Base-by-base conservation (phyloP, 768 basidiomycete genomes). In the Hericium rajendrae region DNA sequence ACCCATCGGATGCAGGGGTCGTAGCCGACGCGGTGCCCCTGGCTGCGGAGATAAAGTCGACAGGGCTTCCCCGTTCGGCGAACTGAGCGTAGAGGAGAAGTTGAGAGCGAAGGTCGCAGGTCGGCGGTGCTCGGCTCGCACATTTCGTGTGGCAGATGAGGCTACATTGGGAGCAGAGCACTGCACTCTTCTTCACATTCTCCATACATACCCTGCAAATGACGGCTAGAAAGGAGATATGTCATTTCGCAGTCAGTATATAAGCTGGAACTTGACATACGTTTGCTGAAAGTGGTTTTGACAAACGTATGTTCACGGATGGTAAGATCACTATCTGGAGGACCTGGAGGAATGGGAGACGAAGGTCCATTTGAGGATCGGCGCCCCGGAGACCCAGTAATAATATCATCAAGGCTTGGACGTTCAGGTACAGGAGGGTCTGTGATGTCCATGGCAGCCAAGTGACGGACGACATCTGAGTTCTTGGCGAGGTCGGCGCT, bases 211-310 rank as follows among this genome's bases (percentile, higher is more conserved):
- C 86, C 40, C 91, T 80, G 71, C 94, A 97, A 2, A 79, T 72
- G 76, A 97, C 86, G 26, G 91, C 94, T 97, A 64, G 0, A 55
- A 18, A 2, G 20, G 26, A 37, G 6, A 48, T 32, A 59, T 62
- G 54, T 4, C 54, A 51, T 57, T 38, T 38, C 52, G 51, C 54
- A n/a, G 54, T 22, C 37, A 46, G 8, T 24, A 54, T 53, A 57
- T 61, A 24, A 50, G 51, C 15, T 46, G 13, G 22, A 59, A 46
- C 75, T 8, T 4, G 3, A 51, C 12, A 46, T 68, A 97, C 94
- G 83, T 76, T 94, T 94, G 66, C 85, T 84, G 70, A 97, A 97
- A 9, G 88, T 88, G 3, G 92, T 94, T 74, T 91, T 94, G 32
- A 95, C 88, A 68, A 95, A 94, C 12, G 81, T 78, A 65, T 97